Base-by-base conservation (phyloP, 148 eudicot genomes). In the Camellia japonica region DNA sequence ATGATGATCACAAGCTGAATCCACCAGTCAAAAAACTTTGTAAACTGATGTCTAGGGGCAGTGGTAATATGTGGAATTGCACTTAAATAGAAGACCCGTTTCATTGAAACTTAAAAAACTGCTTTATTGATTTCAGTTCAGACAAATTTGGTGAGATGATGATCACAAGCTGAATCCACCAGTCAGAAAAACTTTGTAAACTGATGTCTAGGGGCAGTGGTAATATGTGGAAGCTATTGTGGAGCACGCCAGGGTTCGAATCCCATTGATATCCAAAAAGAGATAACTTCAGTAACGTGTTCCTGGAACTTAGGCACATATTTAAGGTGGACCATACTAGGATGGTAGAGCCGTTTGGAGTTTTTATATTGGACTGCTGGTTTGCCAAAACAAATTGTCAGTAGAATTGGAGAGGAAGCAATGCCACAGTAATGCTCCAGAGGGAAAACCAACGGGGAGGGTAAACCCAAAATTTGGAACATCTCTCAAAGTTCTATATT, bases 241-340 rank as follows among this genome's bases (percentile, higher is more conserved):
- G 30, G 30, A 30, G 30, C 30, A 30, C 0, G 30, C 30, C 30
- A 30, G 30, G 30, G 30, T 30, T 30, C 30, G 30, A 30, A 30
- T 30, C 30, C 30, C 30, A 30, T 30, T 30, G 30, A 30, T 30
- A 30, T 30, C 30, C 30, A 30, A 30, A 30, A 30, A 30, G 0
- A 30, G 30, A 30, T 30, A 30, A 30, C 30, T 30, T 0, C 30
- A 30, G 30, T 30, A 14, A 14, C 19, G 51, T 51, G 71, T 30
- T 30, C 47, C 20, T 49, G 79, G 71, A 65, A 76, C 18, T 76
- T 14, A 47, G 54, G 46, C 41, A 62, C 55, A 77, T 63, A 44
- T 63, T 51, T 41, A 41, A 51, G 70, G 23, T 78, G 73, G 59
- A 15, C 18, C 16, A 16, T 66, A 7, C 23, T 78, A 41, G 64